Conservation (phyloP, 805 yeast genomes). For the Candida sakaeoensis region DNA sequence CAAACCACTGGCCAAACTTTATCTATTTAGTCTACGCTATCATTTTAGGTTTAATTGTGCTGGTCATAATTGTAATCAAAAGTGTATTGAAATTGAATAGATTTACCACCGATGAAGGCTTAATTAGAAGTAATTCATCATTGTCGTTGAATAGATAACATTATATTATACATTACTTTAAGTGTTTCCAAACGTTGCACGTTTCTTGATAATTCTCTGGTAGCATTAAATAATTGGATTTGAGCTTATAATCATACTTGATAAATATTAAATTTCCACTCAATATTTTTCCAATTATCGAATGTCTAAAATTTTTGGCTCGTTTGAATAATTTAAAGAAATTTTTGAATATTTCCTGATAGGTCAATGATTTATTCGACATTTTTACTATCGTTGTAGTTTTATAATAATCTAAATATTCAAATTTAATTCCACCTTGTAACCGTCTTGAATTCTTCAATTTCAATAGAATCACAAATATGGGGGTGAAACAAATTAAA, state of each 20-base stretch:
- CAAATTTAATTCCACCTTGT: conserved; percentile 49
- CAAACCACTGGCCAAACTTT: conserved; percentile 17
- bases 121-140: conserved; percentile 6
- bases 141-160: conserved; percentile 1
- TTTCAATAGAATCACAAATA: conserved; percentile 76
- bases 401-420: conserved; percentile 13
- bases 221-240: conserved; percentile 32
- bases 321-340: conserved; percentile 26
- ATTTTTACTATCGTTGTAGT: conserved; percentile 25
- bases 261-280: conserved; percentile 25
- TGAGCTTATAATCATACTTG: conserved; percentile 22
- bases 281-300: conserved; percentile 21
- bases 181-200: conserved; percentile 22
- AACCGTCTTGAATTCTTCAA: conserved; percentile 70
- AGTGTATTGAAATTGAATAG: conserved; percentile 9
- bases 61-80: conserved; percentile 7
- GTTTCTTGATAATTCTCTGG: conserved; percentile 28
- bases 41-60: conserved; percentile 7
- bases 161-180: too few species aligned
- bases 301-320: conserved; percentile 25
- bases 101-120: conserved; percentile 5
- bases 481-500: conserved; percentile 75
- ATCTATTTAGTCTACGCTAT: conserved; percentile 17
- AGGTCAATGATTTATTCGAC: conserved; percentile 36
- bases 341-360: conserved; percentile 31